Evolutionary conservation across 495 filamentous ascomycete genomes (phyloP), one percentile per base, ranked within the genome.

Genomic region (Barbatosphaeria neglecta): DNA sequence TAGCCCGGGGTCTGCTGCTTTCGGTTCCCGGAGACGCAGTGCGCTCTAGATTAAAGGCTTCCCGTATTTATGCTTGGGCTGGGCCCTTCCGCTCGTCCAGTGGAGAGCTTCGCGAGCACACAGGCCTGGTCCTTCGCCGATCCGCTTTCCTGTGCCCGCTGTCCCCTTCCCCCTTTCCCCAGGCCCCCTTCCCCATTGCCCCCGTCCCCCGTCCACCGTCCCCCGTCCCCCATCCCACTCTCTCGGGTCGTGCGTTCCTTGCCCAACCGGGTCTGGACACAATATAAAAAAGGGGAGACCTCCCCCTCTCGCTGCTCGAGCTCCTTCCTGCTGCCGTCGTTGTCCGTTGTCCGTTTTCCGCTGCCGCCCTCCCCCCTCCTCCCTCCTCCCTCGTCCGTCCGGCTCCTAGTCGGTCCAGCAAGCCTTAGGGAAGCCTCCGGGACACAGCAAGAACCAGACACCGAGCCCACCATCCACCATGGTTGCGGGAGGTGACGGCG

Each of bases 401-500:
- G 7, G 22, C 19, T 3, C 23, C 39, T 15, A 6, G 9, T 41
- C 18, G 11, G 18, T 9, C 22, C 4, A 9, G 3, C 22, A 22
- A 41, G 33, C 33, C 15, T 13, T n/a, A n/a, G n/a, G n/a, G n/a
- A n/a, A n/a, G n/a, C n/a, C n/a, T n/a, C n/a, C n/a, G n/a, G n/a
- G n/a, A n/a, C n/a, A n/a, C n/a, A n/a, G n/a, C n/a, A n/a, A n/a
- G n/a, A n/a, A n/a, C n/a, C n/a, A 11, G 22, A 27, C 43, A 3
- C 13, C 7, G 9, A 43, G 13, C 20, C 19, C 48, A n/a, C n/a
- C n/a, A n/a, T n/a, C n/a, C 51, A 54, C 35, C 20, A 64, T 64
- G 66, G 63, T 56, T 52, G 66, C 49, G 5, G 66, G 57, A 52
- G 65, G 47, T 45, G 58, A 58, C 43, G 45, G 53, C 15, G 60